A percentile compares a stretch with the other conserved stretches of the same genome.
Evolutionary conservation across 768 basidiomycete genomes (phyloP).

Genomic region (Pisolithus orientalis): DNA sequence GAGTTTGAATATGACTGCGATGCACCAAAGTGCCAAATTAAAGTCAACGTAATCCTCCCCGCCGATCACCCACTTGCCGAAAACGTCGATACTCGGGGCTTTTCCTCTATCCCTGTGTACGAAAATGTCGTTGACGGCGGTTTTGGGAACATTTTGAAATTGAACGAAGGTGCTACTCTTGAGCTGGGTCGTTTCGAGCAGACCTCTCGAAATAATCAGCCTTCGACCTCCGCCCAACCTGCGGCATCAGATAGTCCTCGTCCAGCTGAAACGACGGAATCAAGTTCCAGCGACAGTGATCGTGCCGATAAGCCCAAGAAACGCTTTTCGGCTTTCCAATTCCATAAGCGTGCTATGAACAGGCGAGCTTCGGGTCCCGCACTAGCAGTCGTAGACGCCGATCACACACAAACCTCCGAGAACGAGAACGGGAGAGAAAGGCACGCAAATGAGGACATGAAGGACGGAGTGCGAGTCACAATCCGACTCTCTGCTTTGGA

Average conservation of each 20-base stretch:
- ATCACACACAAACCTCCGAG: constrained; percentile 30
- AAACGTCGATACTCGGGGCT: constrained; percentile 28
- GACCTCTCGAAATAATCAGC: constrained; percentile 15
- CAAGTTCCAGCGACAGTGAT: constrained; percentile 8
- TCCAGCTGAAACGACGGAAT: constrained; percentile 8
- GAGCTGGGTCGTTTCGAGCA: constrained; percentile 76
- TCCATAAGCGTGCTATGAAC: constrained; percentile 50
- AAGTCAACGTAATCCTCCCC: constrained; percentile 68
- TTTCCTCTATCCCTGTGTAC: constrained; percentile 32
- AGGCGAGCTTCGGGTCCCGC: constrained; percentile 68
- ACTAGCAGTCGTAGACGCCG: constrained; percentile 70
- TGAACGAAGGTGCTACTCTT: constrained; percentile 74
- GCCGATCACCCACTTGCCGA: constrained; percentile 53
- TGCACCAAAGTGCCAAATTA: constrained; percentile 76
- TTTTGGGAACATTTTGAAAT: constrained; percentile 64
- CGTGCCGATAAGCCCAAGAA: constrained; percentile 31
- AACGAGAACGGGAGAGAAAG: constrained; percentile 36
- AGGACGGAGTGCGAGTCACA: constrained; percentile 66
- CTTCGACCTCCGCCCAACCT: constrained; percentile 9
- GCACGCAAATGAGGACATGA: constrained; percentile 41
- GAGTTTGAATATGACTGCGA: constrained; percentile 94
- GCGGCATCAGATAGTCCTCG: neutral
- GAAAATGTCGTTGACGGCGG: constrained; percentile 67
- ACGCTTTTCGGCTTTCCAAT: constrained; percentile 63
- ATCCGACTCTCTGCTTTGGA: constrained; percentile 82